These are phyloP conservation scores for Xylaria digitata DNA, from an alignment of 2,329 filamentous ascomycete genomes.

Conservation along the genomic window DNA sequence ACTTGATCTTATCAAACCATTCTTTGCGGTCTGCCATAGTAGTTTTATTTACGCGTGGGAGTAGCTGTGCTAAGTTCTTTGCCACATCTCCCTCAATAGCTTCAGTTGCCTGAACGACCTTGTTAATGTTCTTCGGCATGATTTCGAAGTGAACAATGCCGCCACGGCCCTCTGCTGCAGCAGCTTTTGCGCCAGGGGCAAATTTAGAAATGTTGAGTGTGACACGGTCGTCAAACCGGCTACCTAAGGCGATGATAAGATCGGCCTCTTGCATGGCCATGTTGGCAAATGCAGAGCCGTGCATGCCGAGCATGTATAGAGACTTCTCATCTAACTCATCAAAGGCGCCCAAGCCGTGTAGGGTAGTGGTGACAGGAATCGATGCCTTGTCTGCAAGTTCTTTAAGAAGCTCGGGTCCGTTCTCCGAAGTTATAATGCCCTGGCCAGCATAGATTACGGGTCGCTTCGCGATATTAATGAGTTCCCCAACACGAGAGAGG, in stretches of 20 bases:
- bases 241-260: conserved; percentile 92
- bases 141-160: conserved; percentile 98
- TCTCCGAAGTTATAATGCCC: conserved; percentile 82
- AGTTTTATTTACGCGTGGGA: conserved; percentile 21
- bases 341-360: conserved; percentile 91
- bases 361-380: conserved; percentile 94
- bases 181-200: conserved; percentile 86
- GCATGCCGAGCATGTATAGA: conserved; percentile 98
- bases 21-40: conserved; percentile 73
- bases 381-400: conserved; percentile 89
- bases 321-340: conserved; percentile 95
- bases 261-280: conserved; percentile 98
- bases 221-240: conserved; percentile 95
- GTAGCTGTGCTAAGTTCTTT: conserved; percentile 77
- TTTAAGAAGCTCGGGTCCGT: conserved; percentile 82
- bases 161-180: conserved; percentile 84
- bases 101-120: conserved; percentile 96
- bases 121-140: conserved; percentile 99
- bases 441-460: conserved; percentile 96
- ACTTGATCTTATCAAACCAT: conserved; percentile 89
- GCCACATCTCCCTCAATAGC: conserved; percentile 84
- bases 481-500: conserved; percentile 79
- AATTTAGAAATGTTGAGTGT: conserved; percentile 86
- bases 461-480: conserved; percentile 91
- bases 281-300: conserved; percentile 96